Evolutionary conservation across 805 yeast genomes (phyloP).

Genomic region (Suhomyces sp.): DNA sequence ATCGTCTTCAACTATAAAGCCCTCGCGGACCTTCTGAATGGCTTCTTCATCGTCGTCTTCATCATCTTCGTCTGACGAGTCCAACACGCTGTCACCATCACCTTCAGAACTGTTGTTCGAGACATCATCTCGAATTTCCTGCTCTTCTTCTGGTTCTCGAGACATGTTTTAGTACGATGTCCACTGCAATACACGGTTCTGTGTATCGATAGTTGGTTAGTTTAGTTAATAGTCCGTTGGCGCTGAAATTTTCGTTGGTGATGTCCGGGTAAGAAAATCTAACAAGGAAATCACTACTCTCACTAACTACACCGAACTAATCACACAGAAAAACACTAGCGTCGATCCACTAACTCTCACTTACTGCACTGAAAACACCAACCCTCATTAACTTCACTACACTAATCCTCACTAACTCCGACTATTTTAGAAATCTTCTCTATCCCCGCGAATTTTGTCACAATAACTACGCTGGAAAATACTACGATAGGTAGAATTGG

Average conservation of each 20-base stretch:
- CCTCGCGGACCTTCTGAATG: conserved; percentile 76
- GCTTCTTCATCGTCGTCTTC: conserved; percentile 88
- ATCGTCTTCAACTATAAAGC: conserved; percentile 92
- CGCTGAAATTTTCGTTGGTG: conserved; percentile 1
- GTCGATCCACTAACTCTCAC: neutral
- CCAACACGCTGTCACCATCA: conserved; percentile 45
- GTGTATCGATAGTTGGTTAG: neutral
- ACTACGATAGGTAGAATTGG: too few species aligned
- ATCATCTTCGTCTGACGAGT: conserved; percentile 82
- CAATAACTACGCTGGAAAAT: too few species aligned
- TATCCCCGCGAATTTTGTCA: too few species aligned
- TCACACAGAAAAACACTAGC: neutral
- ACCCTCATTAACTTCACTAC: too few species aligned
- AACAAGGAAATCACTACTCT: neutral
- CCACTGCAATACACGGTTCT: neutral
- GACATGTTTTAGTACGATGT: conserved; percentile 21
- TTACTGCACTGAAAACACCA: neutral
- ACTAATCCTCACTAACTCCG: too few species aligned
- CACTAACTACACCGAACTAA: neutral
- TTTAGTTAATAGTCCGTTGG: neutral
- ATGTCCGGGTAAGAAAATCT: conserved; percentile 4
- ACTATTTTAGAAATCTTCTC: too few species aligned
- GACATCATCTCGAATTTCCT: conserved; percentile 35
- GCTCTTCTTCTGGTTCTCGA: conserved; percentile 31
- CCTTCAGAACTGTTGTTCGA: conserved; percentile 32